phyloP scores from a whole-genome alignment of 2,329 filamentous ascomycete genomes.

The Fusarium anguioides region DNA sequence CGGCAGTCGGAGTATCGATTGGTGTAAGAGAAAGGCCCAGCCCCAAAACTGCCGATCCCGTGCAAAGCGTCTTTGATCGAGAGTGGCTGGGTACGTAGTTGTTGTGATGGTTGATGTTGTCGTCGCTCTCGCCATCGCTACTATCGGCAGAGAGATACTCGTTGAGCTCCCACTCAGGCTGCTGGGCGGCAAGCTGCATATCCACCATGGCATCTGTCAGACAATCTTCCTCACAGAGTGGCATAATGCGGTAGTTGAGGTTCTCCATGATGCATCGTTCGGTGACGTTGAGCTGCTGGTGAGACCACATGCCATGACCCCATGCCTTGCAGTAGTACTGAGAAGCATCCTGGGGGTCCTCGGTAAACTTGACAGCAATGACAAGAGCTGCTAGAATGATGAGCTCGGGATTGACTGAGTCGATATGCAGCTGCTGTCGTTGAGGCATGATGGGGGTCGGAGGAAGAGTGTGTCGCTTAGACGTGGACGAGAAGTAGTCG shows the following conservation, averaged over 20 bases:
- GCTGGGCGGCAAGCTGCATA: constrained; percentile 68
- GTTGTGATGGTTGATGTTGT: constrained; percentile 28
- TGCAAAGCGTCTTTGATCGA: constrained; percentile 52
- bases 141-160: constrained; percentile 48
- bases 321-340: constrained; percentile 65
- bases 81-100: constrained; percentile 48
- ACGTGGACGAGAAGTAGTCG: constrained; percentile 44
- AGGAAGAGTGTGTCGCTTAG: constrained; percentile 63
- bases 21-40: constrained; percentile 45
- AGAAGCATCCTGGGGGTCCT: constrained; percentile 67
- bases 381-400: constrained; percentile 72
- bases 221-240: constrained; percentile 66
- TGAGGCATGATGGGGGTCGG: constrained; percentile 50
- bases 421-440: constrained; percentile 63
- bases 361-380: constrained; percentile 73
- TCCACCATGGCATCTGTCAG: constrained; percentile 70
- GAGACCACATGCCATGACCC: constrained; percentile 68
- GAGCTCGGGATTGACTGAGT: constrained; percentile 70
- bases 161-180: constrained; percentile 44
- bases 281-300: constrained; percentile 71
- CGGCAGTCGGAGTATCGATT: constrained; percentile 39
- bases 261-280: constrained; percentile 73
- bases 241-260: constrained; percentile 71
- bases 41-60: constrained; percentile 38
- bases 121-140: constrained; percentile 43